Conservation (phyloP, 768 basidiomycete genomes). For the Pulveroboletus sp. region DNA sequence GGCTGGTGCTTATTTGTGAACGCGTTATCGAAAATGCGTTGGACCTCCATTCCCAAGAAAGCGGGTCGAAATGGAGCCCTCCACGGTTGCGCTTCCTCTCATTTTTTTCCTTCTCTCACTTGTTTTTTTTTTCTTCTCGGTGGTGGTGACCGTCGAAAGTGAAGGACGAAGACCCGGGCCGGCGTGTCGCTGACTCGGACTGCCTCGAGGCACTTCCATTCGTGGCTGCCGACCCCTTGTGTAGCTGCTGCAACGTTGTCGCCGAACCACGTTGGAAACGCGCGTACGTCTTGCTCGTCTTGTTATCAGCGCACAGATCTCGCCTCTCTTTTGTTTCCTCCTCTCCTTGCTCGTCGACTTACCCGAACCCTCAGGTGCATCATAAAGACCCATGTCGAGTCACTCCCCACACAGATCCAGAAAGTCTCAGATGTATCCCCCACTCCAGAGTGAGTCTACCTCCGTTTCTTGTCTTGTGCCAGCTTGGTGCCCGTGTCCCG, state of each 20-base stretch:
- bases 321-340: slow-evolving; percentile 29
- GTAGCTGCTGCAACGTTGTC: slow-evolving; percentile 35
- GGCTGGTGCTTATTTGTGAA: background rate
- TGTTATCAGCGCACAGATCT: slow-evolving; percentile 32
- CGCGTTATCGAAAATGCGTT: background rate
- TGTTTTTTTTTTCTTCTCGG: background rate
- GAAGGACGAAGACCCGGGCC: background rate
- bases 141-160: slow-evolving; percentile 4
- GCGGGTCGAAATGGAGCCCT: background rate
- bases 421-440: slow-evolving; percentile 45
- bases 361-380: background rate
- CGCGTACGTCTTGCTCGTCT: slow-evolving; percentile 34
- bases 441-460: slow-evolving; percentile 42
- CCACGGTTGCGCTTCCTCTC: background rate
- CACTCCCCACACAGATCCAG: slow-evolving; percentile 57
- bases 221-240: slow-evolving; percentile 34
- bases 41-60: background rate
- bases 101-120: background rate
- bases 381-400: slow-evolving; percentile 45
- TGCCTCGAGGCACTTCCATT: slow-evolving; percentile 49
- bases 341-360: background rate
- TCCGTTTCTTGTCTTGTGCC: slow-evolving; percentile 5
- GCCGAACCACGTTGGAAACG: slow-evolving; percentile 62
- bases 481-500: background rate
- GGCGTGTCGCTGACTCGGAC: background rate